Conservation (phyloP, 345 rosid genomes). For the Acer negundo region DNA sequence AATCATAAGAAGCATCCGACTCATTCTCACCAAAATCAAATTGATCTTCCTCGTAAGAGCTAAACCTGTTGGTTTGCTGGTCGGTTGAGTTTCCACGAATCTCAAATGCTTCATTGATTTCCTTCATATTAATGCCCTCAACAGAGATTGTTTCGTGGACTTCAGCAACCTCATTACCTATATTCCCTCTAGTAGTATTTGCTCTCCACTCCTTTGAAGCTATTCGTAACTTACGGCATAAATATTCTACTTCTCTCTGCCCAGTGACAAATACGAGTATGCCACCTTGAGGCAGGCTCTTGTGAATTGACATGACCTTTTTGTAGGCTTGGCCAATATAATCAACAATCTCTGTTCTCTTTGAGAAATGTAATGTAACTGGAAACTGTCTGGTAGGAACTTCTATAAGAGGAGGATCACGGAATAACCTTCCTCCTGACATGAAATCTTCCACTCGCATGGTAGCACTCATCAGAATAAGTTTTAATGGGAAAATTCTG, state of each 20-base stretch:
- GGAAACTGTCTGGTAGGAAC: slow-evolving; percentile 86
- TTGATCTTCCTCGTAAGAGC: slow-evolving; percentile 56
- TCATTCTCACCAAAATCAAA: slow-evolving; percentile 45
- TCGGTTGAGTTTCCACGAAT: slow-evolving; percentile 32
- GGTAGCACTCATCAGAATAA: slow-evolving; percentile 94
- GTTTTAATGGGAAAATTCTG: slow-evolving; percentile 67
- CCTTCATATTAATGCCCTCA: slow-evolving; percentile 64
- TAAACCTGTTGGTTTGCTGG: slow-evolving; percentile 52
- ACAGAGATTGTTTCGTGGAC: slow-evolving; percentile 35
- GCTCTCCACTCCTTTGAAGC: slow-evolving; percentile 54
- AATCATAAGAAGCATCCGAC: slow-evolving; percentile 47
- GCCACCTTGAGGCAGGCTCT: slow-evolving; percentile 85
- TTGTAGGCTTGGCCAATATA: slow-evolving; percentile 86
- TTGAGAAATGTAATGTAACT: slow-evolving; percentile 76
- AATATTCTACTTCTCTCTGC: slow-evolving; percentile 87
- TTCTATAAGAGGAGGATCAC: slow-evolving; percentile 70
- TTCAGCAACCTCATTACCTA: slow-evolving; percentile 30
- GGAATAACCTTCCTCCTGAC: slow-evolving; percentile 69
- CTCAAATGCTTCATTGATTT: slow-evolving; percentile 75
- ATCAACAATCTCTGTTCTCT: slow-evolving; percentile 81
- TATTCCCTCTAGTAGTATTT: slow-evolving; percentile 30
- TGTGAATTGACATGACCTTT: slow-evolving; percentile 85
- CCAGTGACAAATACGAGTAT: slow-evolving; percentile 93
- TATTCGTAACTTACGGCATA: slow-evolving; percentile 63
- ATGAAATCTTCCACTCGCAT: slow-evolving; percentile 77